phyloP scores from a whole-genome alignment of 2,329 filamentous ascomycete genomes.

The Metarhizium anisopliae region DNA sequence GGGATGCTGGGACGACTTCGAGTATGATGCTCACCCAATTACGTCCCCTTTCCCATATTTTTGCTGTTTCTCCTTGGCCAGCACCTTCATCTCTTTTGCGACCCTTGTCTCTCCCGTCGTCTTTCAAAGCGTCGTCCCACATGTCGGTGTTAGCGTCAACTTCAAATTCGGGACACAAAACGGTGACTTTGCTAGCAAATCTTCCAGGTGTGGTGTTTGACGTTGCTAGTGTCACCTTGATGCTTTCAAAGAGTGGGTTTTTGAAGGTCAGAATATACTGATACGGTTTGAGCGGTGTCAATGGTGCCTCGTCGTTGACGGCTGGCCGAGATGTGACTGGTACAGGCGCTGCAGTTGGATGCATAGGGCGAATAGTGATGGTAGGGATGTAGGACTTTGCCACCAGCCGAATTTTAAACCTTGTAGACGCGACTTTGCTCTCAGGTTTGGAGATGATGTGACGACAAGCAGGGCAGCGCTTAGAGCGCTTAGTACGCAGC shows the following conservation, averaged over 20 bases:
- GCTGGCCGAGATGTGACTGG: conserved; percentile 25
- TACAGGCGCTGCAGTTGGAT: conserved; percentile 25
- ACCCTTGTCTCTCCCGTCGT: conserved; percentile 29
- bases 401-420: conserved; percentile 87
- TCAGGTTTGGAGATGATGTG: conserved; percentile 96
- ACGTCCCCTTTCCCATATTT: conserved; percentile 88
- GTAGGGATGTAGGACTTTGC: conserved; percentile 82
- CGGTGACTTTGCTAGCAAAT: conserved; percentile 72
- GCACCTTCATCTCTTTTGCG: conserved; percentile 31
- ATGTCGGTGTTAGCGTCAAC: conserved; percentile 84
- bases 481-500: conserved; percentile 84
- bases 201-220: conserved; percentile 69
- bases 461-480: conserved; percentile 84
- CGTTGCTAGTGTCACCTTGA: conserved; percentile 81
- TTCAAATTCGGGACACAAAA: conserved; percentile 89
- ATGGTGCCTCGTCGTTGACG: conserved; percentile 21
- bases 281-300: conserved; percentile 50
- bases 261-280: conserved; percentile 86
- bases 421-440: conserved; percentile 76
- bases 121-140: conserved; percentile 80
- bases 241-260: conserved; percentile 87
- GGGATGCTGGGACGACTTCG: conserved; percentile 66
- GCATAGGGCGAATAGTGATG: conserved; percentile 61
- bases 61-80: conserved; percentile 69
- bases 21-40: conserved; percentile 95